Evolutionary conservation across 2,329 filamentous ascomycete genomes (phyloP), one percentile per base, ranked within the genome.

Genomic region (Capronia americana): DNA sequence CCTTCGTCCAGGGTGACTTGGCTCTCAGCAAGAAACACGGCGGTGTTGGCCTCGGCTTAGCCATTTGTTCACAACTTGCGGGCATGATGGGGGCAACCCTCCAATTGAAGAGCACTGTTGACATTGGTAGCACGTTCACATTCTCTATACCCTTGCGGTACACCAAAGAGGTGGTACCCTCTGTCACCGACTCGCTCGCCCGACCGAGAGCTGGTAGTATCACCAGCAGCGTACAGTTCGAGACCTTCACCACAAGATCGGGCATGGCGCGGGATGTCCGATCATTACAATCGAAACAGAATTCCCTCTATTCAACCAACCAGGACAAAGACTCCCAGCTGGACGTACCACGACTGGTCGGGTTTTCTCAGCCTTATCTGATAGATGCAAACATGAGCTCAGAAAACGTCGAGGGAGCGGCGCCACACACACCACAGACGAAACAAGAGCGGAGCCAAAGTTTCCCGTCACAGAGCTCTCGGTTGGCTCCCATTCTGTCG

Each of bases 1-100:
- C 93, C 0, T 97, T 97, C 74, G 91, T 96, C 0, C 93, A 97
- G 77, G 93, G 91, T 14, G 93, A 97, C 74, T 80, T 95, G 1
- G 91, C 92, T 1, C 80, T 97, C 17, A 96, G 90, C 80, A 94
- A 92, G 77, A 95, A 94, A 74, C 95, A 89, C 74, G 92, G 92
- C 20, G 93, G 93, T 20, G 96, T 93, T 0, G 93, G 93, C 1
- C 81, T 97, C 1, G 93, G 93, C 1, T 78, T 97, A 61, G 93
- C 90, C 73, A 97, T 97, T 73, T 96, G 92, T 78, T 89, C 91
- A 17, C 93, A 97, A 76, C 81, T 97, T 41, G 91, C 92, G 3
- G 87, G 83, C n/a, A 80, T 97, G n/a, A 96, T 97, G 92, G 88
- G 88, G 58, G 93, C 93, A 11, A 86, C 81, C 0, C 91, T 97